Base-by-base conservation (phyloP, 2,329 filamentous ascomycete species). In the Fusarium sp. region DNA sequence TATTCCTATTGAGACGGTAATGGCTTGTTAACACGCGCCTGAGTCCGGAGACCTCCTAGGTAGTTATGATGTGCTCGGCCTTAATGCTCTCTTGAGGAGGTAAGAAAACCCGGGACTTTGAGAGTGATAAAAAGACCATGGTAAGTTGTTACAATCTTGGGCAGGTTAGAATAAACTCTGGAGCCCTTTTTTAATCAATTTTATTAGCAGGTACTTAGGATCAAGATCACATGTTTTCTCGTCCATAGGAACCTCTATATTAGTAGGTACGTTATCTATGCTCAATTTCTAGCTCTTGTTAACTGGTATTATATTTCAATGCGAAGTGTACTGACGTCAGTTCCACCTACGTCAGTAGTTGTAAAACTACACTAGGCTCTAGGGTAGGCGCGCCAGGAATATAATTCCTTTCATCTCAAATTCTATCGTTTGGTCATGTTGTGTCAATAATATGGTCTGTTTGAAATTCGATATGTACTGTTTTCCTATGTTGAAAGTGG, bases 321-420 rank as follows among this genome's bases (percentile, higher is more conserved):
- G 6, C 8, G 12, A 30, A 4, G 34, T n/a, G 26, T 66, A 32
- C 66, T 73, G 62, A 73, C 70, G 70, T 74, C 66, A 74, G 66
- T 63, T 39, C 54, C 57, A 64, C 54, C 62, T 72, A 73, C 71
- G 62, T 74, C 71, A 73, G 70, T 47, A 39, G 30, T 45, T 60
- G 7, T 24, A 1, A 12, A 11, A 11, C 13, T n/a, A 24, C 11
- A 17, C 15, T 20, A 18, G 9, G 24, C 66, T 69, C 32, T 17
- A 64, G 66, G 66, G 66, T 69, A 69, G 4, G 6, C 14, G 5
- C 7, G 2, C 3, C 13, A 9, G 6, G 20, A 28, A 28, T 12
- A 39, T n/a, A 13, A 39, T n/a, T 9, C 6, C 22, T 15, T 14
- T 13, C 11, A 10, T 28, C 20, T 28, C 1, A 15, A 10, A 20